Evolutionary conservation across 2,329 filamentous ascomycete species (phyloP).

Genomic region (Cladorrhinum sp.): DNA sequence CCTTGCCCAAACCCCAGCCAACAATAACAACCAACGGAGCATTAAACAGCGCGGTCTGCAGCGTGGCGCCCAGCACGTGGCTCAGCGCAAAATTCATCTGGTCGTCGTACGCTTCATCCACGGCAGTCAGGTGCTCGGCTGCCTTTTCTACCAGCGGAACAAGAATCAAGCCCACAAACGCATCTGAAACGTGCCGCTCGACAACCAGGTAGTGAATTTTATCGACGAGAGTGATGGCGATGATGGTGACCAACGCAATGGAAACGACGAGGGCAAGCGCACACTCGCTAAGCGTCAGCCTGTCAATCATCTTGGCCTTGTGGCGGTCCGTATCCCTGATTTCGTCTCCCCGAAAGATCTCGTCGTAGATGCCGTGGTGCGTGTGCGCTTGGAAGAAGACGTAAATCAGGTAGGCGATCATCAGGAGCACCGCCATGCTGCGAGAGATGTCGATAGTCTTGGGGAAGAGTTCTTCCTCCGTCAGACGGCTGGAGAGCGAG

Average conservation of each 20-base stretch:
- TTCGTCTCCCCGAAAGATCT: conserved; percentile 70
- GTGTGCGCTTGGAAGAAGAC: conserved; percentile 73
- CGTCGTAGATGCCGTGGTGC: conserved; percentile 74
- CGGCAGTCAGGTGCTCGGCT: conserved; percentile 77
- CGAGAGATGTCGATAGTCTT: conserved; percentile 66
- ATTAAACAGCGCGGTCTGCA: conserved; percentile 88
- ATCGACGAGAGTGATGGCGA: conserved; percentile 69
- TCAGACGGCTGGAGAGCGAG: conserved; percentile 36
- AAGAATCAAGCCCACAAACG: conserved; percentile 68
- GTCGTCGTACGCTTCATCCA: conserved; percentile 81
- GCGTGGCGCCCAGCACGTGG: conserved; percentile 80
- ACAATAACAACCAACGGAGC: conserved; percentile 79
- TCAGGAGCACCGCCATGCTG: conserved; percentile 65
- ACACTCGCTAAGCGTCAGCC: conserved; percentile 73
- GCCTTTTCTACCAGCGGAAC: conserved; percentile 82
- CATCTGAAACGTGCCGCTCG: conserved; percentile 44
- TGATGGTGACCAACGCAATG: conserved; percentile 67
- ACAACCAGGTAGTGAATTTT: conserved; percentile 62
- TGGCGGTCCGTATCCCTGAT: conserved; percentile 61
- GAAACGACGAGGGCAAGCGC: conserved; percentile 62
- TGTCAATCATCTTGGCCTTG: conserved; percentile 58
- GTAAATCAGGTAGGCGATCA: conserved; percentile 65
- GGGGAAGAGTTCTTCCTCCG: conserved; percentile 40
- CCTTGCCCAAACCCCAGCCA: conserved; percentile 70
- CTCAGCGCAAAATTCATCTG: conserved; percentile 83